Evolutionary conservation across 2,329 filamentous ascomycete genomes (phyloP).

Genomic region (Paecilomyces niveus): DNA sequence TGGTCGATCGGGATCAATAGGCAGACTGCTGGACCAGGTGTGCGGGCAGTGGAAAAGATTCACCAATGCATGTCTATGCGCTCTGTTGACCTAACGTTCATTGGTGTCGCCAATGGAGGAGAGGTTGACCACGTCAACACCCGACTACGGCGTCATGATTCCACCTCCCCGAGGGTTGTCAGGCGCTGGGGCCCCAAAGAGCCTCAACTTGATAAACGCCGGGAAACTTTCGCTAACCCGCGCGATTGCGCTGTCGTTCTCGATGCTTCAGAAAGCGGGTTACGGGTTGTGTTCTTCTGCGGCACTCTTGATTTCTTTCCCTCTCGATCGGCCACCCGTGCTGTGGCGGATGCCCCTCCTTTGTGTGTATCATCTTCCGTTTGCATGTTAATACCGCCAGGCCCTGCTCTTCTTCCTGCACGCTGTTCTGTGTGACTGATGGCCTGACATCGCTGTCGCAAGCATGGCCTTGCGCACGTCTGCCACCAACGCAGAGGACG

Average conservation of each 20-base stretch:
- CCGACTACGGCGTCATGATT: conserved; percentile 5
- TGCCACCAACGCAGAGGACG: conserved; percentile 46
- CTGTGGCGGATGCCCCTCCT: not conserved
- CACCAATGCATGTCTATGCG: not conserved
- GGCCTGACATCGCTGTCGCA: conserved; percentile 14
- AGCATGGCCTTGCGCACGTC: conserved; percentile 36
- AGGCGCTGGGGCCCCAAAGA: not conserved
- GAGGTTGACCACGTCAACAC: conserved; percentile 23
- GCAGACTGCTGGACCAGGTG: not conserved
- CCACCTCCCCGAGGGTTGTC: not conserved
- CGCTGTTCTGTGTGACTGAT: conserved; percentile 4
- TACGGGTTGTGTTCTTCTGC: not conserved
- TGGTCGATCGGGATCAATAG: not conserved
- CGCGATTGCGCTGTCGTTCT: not conserved
- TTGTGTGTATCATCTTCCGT: not conserved
- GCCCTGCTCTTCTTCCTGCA: not conserved
- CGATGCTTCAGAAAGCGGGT: not conserved
- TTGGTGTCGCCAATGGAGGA: conserved; percentile 10
- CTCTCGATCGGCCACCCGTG: not conserved
- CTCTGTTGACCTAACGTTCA: conserved; percentile 1
- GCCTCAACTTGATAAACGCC: not conserved
- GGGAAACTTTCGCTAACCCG: not conserved
- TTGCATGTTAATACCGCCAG: not conserved
- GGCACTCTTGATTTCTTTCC: not conserved
- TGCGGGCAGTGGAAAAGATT: not conserved